phyloP scores from a whole-genome alignment of 169 alveolate genomes.

The Cryptosporidium baileyi region DNA sequence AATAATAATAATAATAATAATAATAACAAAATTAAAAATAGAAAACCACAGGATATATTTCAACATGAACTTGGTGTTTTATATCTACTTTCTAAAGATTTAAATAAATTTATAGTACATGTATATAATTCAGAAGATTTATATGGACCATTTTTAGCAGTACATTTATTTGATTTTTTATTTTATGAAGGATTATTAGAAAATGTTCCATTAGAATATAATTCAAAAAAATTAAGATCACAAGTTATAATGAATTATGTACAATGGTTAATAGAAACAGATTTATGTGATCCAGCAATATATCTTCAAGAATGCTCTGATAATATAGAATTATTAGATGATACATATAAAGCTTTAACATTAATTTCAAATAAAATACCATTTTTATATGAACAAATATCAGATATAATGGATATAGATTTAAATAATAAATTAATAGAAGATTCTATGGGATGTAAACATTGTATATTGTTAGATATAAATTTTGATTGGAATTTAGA shows the following conservation, averaged over 20 bases:
- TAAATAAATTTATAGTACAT: constrained; percentile 28
- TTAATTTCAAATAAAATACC: constrained; percentile 46
- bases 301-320: constrained; percentile 60
- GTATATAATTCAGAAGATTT: constrained; percentile 22
- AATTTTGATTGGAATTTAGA: constrained; percentile 34
- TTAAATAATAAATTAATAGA: not conserved
- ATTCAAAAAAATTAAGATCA: constrained; percentile 56
- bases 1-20: not conserved
- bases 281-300: constrained; percentile 67
- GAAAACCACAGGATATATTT: constrained; percentile 12
- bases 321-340: not conserved
- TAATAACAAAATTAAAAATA: not conserved
- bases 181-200: constrained; percentile 55
- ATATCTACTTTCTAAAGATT: constrained; percentile 35
- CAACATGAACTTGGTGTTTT: constrained; percentile 56
- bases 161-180: constrained; percentile 43
- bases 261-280: constrained; percentile 51
- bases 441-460: not conserved
- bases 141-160: constrained; percentile 61
- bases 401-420: constrained; percentile 7
- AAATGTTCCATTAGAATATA: constrained; percentile 24
- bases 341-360: not conserved
- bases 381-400: constrained; percentile 8
- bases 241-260: constrained; percentile 50
- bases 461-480: constrained; percentile 9